Conservation (phyloP, 2,329 filamentous ascomycete genomes). For the Beauveria sp. region DNA sequence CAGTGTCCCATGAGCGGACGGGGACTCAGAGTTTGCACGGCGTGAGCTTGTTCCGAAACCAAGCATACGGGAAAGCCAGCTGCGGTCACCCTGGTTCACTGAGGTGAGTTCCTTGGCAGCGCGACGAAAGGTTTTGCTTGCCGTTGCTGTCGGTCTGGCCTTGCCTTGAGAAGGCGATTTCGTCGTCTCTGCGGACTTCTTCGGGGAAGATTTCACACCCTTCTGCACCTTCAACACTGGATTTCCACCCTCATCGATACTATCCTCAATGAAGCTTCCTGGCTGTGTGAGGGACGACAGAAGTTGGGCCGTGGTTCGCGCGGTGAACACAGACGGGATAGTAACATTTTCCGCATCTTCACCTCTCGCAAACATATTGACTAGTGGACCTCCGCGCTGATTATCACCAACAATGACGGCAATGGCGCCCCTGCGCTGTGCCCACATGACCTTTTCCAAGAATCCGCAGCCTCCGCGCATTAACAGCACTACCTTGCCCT, state of each 20-base stretch:
- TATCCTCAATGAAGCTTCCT: constrained; percentile 54
- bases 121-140: constrained; percentile 18
- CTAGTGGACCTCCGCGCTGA: constrained; percentile 76
- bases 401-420: constrained; percentile 93
- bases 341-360: constrained; percentile 85
- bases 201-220: constrained; percentile 25
- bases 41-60: constrained; percentile 24
- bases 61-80: constrained; percentile 41
- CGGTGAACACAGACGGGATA: constrained; percentile 91
- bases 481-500: constrained; percentile 84
- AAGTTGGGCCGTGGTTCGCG: constrained; percentile 86
- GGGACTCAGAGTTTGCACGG: constrained; percentile 42
- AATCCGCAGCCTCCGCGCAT: constrained; percentile 94
- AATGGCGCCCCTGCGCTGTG: constrained; percentile 78
- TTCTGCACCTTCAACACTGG: constrained; percentile 46
- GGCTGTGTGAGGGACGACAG: constrained; percentile 79
- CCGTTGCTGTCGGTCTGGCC: constrained; percentile 18
- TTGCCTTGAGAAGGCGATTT: constrained; percentile 23
- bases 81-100: constrained; percentile 11
- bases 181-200: constrained; percentile 20
- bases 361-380: constrained; percentile 97
- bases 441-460: constrained; percentile 95
- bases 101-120: constrained; percentile 19
- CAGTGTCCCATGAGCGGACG: constrained; percentile 63
- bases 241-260: constrained; percentile 52